Conservation (phyloP, 2,329 filamentous ascomycete genomes). For the Penicillium hordei region DNA sequence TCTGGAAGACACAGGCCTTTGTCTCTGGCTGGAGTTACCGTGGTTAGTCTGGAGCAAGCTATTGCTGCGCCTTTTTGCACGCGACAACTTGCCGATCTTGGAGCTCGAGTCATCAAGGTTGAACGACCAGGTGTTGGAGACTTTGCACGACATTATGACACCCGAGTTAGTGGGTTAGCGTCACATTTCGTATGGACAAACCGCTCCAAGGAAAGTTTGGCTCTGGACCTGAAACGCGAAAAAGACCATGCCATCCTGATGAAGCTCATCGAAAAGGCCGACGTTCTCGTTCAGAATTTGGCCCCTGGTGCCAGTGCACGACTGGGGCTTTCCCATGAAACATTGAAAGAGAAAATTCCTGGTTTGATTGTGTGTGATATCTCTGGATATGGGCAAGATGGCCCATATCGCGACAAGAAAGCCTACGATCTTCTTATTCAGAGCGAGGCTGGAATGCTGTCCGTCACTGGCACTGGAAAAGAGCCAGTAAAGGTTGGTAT, state of each 20-base stretch:
- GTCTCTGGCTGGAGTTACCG: constrained; percentile 48
- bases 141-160: constrained; percentile 55
- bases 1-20: constrained; percentile 12
- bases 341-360: constrained; percentile 44
- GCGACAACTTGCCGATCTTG: constrained; percentile 54
- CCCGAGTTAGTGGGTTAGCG: constrained; percentile 50
- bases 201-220: constrained; percentile 55
- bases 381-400: constrained; percentile 54
- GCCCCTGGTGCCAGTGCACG: constrained; percentile 52
- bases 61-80: constrained; percentile 58
- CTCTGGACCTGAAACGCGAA: constrained; percentile 50
- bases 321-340: constrained; percentile 50
- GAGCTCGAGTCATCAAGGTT: constrained; percentile 57
- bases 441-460: constrained; percentile 55
- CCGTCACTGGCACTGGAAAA: constrained; percentile 49
- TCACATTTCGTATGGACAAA: constrained; percentile 60
- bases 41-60: constrained; percentile 56
- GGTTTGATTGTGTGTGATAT: constrained; percentile 56
- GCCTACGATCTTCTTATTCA: constrained; percentile 58
- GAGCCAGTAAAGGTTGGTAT: constrained; percentile 54
- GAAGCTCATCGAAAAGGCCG: constrained; percentile 47
- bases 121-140: constrained; percentile 54
- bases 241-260: constrained; percentile 46
- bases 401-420: constrained; percentile 56
- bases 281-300: constrained; percentile 57